Conservation (phyloP, 208 protist genomes). For the Leptomonas pyrrhocoris region DNA sequence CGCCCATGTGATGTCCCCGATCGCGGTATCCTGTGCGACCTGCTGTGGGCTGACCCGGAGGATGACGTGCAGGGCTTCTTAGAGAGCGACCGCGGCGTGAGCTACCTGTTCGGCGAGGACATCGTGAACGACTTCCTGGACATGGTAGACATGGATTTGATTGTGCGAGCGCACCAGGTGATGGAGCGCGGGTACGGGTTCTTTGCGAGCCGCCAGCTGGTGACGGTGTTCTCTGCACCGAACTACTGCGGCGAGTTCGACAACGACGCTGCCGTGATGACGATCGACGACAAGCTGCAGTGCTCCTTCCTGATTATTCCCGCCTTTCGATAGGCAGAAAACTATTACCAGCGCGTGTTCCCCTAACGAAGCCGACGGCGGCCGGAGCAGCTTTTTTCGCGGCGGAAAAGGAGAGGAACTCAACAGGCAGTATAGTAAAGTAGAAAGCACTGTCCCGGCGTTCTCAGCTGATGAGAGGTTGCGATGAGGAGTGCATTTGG, state of each 20-base stretch:
- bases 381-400: too few relatives aligned
- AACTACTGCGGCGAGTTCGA: constrained; percentile 99
- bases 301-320: constrained; percentile 96
- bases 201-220: constrained; percentile 98
- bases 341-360: too few relatives aligned
- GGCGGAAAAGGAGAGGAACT: too few relatives aligned
- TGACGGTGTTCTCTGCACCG: constrained; percentile 99
- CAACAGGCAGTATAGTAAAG: too few relatives aligned
- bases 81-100: constrained; percentile 98
- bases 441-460: too few relatives aligned
- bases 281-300: constrained; percentile 97
- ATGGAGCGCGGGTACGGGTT: constrained; percentile 99
- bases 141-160: constrained; percentile 99
- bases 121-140: constrained; percentile 98
- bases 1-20: constrained; percentile 99
- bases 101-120: constrained; percentile 98
- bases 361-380: too few relatives aligned
- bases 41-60: constrained; percentile 98
- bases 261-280: constrained; percentile 96
- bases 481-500: too few relatives aligned
- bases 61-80: constrained; percentile 93
- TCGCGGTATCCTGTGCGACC: constrained; percentile 98
- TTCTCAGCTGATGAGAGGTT: too few relatives aligned
- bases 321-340: too few relatives aligned
- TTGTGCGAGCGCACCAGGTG: constrained; percentile 99